Evolutionary conservation across 331 rosid genomes (phyloP).

Genomic region (Stylosanthes scabra): DNA sequence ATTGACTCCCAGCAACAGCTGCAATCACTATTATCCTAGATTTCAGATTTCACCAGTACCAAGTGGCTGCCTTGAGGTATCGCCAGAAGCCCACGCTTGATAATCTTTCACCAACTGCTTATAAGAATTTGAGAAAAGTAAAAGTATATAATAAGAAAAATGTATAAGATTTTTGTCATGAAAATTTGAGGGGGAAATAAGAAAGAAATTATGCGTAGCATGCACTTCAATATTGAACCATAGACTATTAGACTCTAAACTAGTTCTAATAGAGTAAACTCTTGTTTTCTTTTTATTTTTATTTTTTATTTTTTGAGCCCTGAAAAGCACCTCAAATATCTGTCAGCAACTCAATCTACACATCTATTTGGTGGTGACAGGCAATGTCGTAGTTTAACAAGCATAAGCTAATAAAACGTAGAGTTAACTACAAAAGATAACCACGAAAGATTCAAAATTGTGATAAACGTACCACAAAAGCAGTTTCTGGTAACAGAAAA

Average conservation of each 20-base stretch:
- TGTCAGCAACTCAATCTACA: no score
- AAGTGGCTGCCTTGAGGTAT: constrained; percentile 87
- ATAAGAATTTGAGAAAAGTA: constrained; percentile 12
- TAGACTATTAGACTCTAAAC: neutral
- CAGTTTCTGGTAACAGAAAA: no score
- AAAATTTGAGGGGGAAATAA: neutral
- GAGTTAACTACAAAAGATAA: no score
- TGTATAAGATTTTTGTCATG: neutral
- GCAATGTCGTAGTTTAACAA: no score
- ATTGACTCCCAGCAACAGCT: constrained; percentile 24
- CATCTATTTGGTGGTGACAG: no score
- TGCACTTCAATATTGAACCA: constrained; percentile 12
- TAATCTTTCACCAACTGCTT: constrained; percentile 94
- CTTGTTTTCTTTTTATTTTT: no score
- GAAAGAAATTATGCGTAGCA: constrained; percentile 16
- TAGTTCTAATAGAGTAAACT: constrained; percentile 1
- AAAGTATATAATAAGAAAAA: constrained; percentile 4
- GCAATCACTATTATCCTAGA: constrained; percentile 21
- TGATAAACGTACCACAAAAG: no score
- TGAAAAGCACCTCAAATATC: no score
- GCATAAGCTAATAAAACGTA: no score
- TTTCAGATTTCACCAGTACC: constrained; percentile 90
- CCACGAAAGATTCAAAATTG: no score
- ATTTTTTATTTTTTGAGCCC: no score
- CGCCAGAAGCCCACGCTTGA: constrained; percentile 94